Base-by-base conservation (phyloP, 225 moss, liverwort and hornwort species). In the Thuidium tamariscinum region DNA sequence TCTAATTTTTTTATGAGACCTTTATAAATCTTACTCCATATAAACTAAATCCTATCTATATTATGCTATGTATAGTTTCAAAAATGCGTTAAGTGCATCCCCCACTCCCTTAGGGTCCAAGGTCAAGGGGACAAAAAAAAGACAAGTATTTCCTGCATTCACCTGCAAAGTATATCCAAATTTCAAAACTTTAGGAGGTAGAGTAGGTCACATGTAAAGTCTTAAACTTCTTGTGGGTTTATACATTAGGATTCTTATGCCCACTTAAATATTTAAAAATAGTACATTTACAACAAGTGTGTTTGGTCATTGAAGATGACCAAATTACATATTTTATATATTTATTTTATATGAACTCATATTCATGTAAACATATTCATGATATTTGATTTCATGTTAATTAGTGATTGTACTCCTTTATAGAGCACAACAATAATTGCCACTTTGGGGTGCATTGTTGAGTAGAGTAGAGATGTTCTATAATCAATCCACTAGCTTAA, bases 261-360 rank as follows among this genome's bases (percentile, higher is more conserved):
- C n/a, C n/a, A n/a, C 2, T 44, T 16, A 42, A 1, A 70, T 69
- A 8, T 25, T 41, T 6, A 18, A 29, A 1, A 46, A 10, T 48
- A 3, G 0, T 32, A 1, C 11, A 48, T 4, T 73, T 32, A 30
- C 7, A 46, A 48, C 4, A 11, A 0, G 0, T 48, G 19, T 11
- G 1, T 48, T 73, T 32, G 11, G 7, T 11, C 4, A 48, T 0
- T 48, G 0, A 11, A 32, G 48, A 11, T 30, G 4, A 0, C 11
- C 2, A 18, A 11, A 19, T 32, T 73, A 19, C 3, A 30, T 30
- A 30, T 6, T 68, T 18, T 46, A 23, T 29, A 3, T 11, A 30
- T 17, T 27, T 72, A 1, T n/a, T n/a, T n/a, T n/a, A n/a, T n/a
- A n/a, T n/a, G n/a, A n/a, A n/a, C n/a, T n/a, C n/a, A n/a, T n/a